Conservation (phyloP, 2,329 filamentous ascomycete species). For the Microcyclospora pomicola region DNA sequence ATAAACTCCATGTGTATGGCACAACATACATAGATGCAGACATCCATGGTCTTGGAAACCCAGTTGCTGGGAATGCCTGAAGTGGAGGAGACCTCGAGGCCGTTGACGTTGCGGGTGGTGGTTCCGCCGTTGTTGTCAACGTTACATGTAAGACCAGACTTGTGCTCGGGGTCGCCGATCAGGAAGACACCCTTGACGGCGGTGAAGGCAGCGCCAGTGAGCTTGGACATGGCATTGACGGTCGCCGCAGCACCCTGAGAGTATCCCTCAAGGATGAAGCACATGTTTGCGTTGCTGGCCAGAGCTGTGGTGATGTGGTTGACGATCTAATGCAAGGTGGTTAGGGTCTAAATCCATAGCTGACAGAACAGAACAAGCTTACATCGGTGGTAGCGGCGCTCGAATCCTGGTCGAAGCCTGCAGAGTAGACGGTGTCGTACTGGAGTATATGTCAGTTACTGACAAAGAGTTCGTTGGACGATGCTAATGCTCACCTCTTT, state of each 20-base stretch:
- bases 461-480: not conserved
- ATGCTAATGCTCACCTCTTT: conserved; percentile 5
- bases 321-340: conserved; percentile 14
- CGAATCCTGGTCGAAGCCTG: conserved; percentile 17
- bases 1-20: not conserved
- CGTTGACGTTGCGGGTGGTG: conserved; percentile 22
- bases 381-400: conserved; percentile 17
- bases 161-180: conserved; percentile 23
- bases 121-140: conserved; percentile 23
- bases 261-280: conserved; percentile 27
- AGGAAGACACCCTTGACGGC: conserved; percentile 26
- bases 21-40: conserved; percentile 21
- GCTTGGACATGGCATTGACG: conserved; percentile 19
- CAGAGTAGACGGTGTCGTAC: conserved; percentile 25
- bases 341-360: conserved; percentile 1
- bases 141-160: conserved; percentile 21
- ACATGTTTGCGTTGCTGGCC: conserved; percentile 15
- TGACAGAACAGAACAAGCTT: not conserved
- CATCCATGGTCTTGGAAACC: conserved; percentile 24
- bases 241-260: conserved; percentile 26
- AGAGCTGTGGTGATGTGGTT: conserved; percentile 19
- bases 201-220: conserved; percentile 21
- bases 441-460: too few relatives aligned
- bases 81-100: conserved; percentile 5
- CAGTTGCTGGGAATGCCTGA: conserved; percentile 20